Conservation (phyloP, 129 eudicot species). For the Ambrosia artemisiifolia region DNA sequence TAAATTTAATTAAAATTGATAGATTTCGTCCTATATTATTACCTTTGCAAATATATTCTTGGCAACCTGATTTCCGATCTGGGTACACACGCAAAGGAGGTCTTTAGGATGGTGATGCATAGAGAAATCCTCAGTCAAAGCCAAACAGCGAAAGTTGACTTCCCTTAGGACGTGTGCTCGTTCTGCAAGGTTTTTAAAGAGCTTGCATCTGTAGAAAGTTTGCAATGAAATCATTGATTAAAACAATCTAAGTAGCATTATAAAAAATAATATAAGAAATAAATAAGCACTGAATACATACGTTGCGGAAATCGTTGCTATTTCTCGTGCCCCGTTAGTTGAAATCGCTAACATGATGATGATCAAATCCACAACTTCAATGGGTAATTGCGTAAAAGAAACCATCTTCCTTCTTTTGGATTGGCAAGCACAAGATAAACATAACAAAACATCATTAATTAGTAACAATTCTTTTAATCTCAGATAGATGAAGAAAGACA, state of each 20-base stretch:
- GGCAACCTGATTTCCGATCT: conserved; percentile 21
- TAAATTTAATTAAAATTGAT: not conserved
- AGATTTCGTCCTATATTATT: not conserved
- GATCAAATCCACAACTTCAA: conserved; percentile 11
- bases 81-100: conserved; percentile 22
- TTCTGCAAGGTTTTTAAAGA: not conserved
- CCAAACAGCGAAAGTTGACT: conserved; percentile 14
- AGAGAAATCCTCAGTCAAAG: not conserved
- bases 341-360: conserved; percentile 3
- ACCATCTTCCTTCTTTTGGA: conserved; percentile 13
- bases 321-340: conserved; percentile 7
- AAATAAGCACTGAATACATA: not conserved
- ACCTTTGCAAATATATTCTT: conserved; percentile 22
- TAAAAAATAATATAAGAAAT: not conserved
- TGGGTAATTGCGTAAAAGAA: conserved; percentile 6
- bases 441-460: not conserved
- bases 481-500: conserved; percentile 11
- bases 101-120: conserved; percentile 18
- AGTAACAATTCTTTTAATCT: conserved; percentile 5
- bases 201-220: conserved; percentile 23
- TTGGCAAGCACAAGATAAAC: conserved; percentile 1
- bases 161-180: not conserved
- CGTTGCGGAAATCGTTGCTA: conserved; percentile 10
- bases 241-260: conserved; percentile 11
- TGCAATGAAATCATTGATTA: conserved; percentile 5